phyloP scores from a whole-genome alignment of 2,329 filamentous ascomycete genomes.

The Colletotrichum gloeosporioides region DNA sequence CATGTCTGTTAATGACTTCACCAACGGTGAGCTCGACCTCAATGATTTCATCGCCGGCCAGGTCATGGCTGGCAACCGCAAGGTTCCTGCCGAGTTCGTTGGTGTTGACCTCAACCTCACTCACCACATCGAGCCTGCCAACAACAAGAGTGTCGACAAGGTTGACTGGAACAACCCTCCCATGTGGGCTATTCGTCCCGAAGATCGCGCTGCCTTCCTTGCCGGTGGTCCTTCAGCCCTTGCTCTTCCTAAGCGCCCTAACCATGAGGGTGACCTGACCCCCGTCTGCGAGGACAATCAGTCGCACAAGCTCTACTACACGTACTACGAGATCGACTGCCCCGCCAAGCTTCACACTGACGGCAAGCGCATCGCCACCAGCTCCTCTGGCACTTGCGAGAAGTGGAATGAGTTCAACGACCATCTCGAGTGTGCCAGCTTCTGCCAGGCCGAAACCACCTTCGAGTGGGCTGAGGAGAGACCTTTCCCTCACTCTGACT shows the following conservation, averaged over 20 bases:
- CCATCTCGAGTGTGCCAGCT: background rate
- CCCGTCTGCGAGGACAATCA: background rate
- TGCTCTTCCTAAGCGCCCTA: background rate
- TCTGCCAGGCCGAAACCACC: constrained; percentile 18
- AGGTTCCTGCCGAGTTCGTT: background rate
- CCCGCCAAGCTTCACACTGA: background rate
- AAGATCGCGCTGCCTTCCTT: background rate
- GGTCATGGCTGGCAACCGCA: background rate
- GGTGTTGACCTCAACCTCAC: background rate
- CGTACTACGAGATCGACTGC: background rate
- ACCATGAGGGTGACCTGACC: background rate
- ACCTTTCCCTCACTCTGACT: constrained; percentile 40
- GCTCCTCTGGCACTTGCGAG: background rate
- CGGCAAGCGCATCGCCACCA: background rate
- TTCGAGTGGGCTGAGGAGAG: constrained; percentile 33
- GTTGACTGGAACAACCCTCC: background rate
- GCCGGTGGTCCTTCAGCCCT: background rate
- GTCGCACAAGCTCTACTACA: background rate
- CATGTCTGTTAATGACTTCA: background rate
- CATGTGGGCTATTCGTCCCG: background rate
- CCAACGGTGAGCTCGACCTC: background rate
- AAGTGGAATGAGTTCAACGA: background rate
- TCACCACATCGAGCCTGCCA: background rate
- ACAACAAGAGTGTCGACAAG: background rate
- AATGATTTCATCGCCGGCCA: background rate